Base-by-base conservation (phyloP, 179 eudicot species). In the Drosera spatulata region DNA sequence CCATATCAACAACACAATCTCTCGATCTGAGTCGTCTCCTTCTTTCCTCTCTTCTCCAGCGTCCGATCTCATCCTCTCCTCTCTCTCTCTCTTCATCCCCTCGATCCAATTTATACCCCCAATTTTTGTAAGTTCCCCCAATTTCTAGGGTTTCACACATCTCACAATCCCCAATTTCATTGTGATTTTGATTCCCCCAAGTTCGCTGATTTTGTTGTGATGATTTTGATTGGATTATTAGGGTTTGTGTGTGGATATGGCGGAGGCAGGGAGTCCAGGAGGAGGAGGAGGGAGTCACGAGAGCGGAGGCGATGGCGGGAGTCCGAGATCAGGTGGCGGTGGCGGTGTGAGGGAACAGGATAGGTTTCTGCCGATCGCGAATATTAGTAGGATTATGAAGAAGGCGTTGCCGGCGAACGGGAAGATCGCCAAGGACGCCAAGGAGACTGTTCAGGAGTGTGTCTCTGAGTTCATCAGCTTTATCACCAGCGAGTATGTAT, bases 401-500 rank as follows among this genome's bases (percentile, higher is more conserved):
- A 82, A 84, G 73, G 95, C 76, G 55, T 70, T 88, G 53, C 96
- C 96, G 15, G 76, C 85, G 4, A 88, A 88, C 59, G 96, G 91
- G 1, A 88, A 88, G 74, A 82, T 88, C 39, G 95, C 96, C 2
- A 88, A 88, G 81, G 96, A 88, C 51, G 86, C 95, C 41, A 88
- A 88, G 62, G 96, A 88, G 74, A 82, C 85, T 45, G 83, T 86
- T 55, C 96, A 88, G 75, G 96, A 88, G 65, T 88, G 96, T 15
- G 96, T 88, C 9, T 86, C 96, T 3, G 96, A 88, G 78, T 88
- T 88, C 75, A 84, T 88, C 64, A 84, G 95, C 72, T 88, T 86
- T 77, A 75, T 88, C 74, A 88, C 96, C 4, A 86, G 96, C 96
- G 96, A 88, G 96, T 88, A 80, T 38, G 90, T 38, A 10, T 22